Conservation (phyloP, 148 eudicot genomes). For the Agrostemma githago region DNA sequence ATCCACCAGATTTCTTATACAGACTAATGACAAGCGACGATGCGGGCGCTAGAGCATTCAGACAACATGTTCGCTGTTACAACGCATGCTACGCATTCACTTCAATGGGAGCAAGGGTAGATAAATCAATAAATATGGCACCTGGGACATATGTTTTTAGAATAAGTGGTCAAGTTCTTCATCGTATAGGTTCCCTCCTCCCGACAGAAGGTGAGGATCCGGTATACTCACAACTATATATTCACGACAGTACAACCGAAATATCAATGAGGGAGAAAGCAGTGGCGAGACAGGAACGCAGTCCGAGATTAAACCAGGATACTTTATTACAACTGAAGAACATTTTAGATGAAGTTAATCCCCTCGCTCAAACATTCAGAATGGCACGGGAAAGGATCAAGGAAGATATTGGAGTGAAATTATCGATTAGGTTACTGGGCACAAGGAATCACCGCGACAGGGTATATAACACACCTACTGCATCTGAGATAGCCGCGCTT, state of each 20-base stretch:
- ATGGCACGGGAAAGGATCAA: slow-evolving; percentile 20
- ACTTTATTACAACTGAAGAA: not conserved
- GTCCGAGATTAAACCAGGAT: not conserved
- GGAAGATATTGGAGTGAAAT: not conserved
- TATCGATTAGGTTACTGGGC: slow-evolving; percentile 8
- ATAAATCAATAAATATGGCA: too few species aligned
- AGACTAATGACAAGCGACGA: too few species aligned
- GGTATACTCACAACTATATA: slow-evolving; percentile 16
- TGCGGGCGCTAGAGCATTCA: too few species aligned
- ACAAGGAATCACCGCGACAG: not conserved
- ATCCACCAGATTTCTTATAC: too few species aligned
- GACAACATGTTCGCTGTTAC: too few species aligned
- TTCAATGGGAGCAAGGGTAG: too few species aligned
- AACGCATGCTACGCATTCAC: too few species aligned
- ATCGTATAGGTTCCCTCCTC: slow-evolving; percentile 20
- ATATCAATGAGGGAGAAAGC: not conserved
- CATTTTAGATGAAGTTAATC: slow-evolving; percentile 18
- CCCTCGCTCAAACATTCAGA: slow-evolving; percentile 5
- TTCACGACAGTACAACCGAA: slow-evolving; percentile 11
- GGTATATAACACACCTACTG: not conserved
- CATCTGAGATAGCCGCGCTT: slow-evolving; percentile 23
- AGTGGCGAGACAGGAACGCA: not conserved
- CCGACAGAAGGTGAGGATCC: slow-evolving; percentile 14
- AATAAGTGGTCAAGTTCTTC: not conserved
- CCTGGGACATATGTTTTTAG: too few species aligned